Conservation (phyloP, 2,329 filamentous ascomycete genomes). For the Cercospora beticola region DNA sequence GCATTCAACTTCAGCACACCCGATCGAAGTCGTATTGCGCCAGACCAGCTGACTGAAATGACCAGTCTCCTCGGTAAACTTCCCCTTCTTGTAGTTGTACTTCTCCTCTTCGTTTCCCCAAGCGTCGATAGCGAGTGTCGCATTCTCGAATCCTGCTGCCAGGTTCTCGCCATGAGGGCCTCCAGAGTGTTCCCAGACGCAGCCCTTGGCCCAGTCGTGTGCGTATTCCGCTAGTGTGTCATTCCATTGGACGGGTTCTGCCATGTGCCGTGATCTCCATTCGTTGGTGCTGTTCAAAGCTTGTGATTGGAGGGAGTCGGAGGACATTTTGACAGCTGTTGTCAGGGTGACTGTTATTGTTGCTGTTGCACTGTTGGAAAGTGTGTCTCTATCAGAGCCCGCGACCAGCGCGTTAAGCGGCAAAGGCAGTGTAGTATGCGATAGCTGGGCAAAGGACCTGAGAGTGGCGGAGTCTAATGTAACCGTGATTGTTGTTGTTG, state of each 20-base stretch:
- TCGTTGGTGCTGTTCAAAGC: slow-evolving; percentile 38
- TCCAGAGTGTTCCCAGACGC: slow-evolving; percentile 36
- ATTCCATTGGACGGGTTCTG: slow-evolving; percentile 32
- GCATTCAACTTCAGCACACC: slow-evolving; percentile 33
- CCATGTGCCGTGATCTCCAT: slow-evolving; percentile 31
- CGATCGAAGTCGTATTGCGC: slow-evolving; percentile 34
- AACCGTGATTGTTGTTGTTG: slow-evolving; percentile 27
- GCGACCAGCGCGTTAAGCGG: slow-evolving; percentile 12
- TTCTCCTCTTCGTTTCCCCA: slow-evolving; percentile 35
- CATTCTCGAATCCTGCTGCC: slow-evolving; percentile 29
- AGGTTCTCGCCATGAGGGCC: slow-evolving; percentile 38
- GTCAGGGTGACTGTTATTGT: background rate
- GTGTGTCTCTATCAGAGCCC: background rate
- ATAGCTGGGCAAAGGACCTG: background rate
- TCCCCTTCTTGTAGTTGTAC: slow-evolving; percentile 32
- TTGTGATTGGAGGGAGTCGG: slow-evolving; percentile 20
- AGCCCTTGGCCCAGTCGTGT: slow-evolving; percentile 31
- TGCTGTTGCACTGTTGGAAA: background rate
- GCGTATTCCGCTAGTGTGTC: slow-evolving; percentile 32
- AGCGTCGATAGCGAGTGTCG: slow-evolving; percentile 32
- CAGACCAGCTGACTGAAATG: slow-evolving; percentile 40
- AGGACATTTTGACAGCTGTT: slow-evolving; percentile 2
- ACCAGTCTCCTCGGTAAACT: slow-evolving; percentile 32
- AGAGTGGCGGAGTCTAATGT: slow-evolving; percentile 8
- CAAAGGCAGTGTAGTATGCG: background rate